Evolutionary conservation across 208 protist species (phyloP), one percentile per base, ranked within the genome.

Genomic region (Trypanosoma vivax): DNA sequence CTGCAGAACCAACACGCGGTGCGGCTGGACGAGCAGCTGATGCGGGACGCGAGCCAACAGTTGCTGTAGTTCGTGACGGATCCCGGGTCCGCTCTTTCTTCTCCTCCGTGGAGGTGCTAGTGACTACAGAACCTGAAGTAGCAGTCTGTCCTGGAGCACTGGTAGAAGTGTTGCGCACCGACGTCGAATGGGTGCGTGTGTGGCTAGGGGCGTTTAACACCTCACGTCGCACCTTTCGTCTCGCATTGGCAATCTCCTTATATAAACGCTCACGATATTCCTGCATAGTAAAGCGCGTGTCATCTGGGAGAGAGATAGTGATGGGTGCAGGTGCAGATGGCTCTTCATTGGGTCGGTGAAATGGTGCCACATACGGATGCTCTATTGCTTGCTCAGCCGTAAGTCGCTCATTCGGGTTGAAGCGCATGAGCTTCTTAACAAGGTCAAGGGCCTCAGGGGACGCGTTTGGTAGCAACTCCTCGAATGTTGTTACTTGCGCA

Each of bases 361-460:
- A 97, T 19, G 81, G 60, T 3, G 77, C 67, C 19, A 98, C 90
- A 68, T 94, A 98, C n/a, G 88, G 85, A 70, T 98, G 96, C 34
- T 88, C 76, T 10, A 98, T 63, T 6, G 92, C 88, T 66, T 98
- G 73, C 28, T 88, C 86, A 1, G 92, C 96, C 23, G 91, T 96
- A 29, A 96, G 65, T 38, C 97, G 74, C 40, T 96, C 90, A 45
- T 96, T 89, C 6, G 96, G 97, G 69, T 98, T 98, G 70, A 98
- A 99, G 57, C 94, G 78, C 54, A 99, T 89, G 9, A 98, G 77
- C 34, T 88, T 83, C 54, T 79, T 24, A 2, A 99, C 76, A 10
- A 99, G 70, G 65, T 98, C 94, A 11, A 98, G 53, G 2, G 96
- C 96, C 1, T 98, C 96, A 5, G 81, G 57, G 0, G 86, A 81